Percentiles rank a stretch among this genome's conserved stretches.
phyloP scores from a whole-genome alignment of 768 basidiomycete genomes.

The Gloeostereum incarnatum region DNA sequence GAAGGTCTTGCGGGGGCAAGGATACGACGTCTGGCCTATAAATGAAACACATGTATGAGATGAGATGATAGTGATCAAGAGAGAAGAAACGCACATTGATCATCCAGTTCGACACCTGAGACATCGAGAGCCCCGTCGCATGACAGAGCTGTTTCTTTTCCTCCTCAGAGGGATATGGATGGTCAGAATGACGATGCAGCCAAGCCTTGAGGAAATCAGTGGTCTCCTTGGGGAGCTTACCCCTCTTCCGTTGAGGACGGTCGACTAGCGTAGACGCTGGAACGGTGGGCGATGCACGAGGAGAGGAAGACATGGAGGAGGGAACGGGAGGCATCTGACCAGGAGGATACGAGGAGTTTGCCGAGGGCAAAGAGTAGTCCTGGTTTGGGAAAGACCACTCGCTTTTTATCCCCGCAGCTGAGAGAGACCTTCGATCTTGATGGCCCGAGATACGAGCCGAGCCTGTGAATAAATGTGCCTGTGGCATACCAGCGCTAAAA shows the following conservation, averaged over 20 bases:
- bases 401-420: conserved; percentile 54
- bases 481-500: conserved; percentile 48
- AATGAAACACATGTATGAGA: conserved; percentile 6
- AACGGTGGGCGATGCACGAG: conserved; percentile 44
- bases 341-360: conserved; percentile 26
- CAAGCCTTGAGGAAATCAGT: conserved; percentile 86
- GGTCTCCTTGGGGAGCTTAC: conserved; percentile 85
- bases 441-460: conserved; percentile 67
- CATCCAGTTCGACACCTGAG: conserved; percentile 91
- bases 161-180: conserved; percentile 84
- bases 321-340: conserved; percentile 31
- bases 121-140: conserved; percentile 81
- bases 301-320: conserved; percentile 24
- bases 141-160: conserved; percentile 87
- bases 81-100: conserved; percentile 50
- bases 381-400: conserved; percentile 63
- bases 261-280: conserved; percentile 57
- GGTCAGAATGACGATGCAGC: conserved; percentile 82
- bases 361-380: conserved; percentile 45
- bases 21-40: conserved; percentile 71
- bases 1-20: conserved; percentile 76
- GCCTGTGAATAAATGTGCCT: conserved; percentile 55
- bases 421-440: conserved; percentile 56
- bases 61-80: conserved; percentile 10
- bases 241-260: conserved; percentile 73